Conservation (phyloP, 306 rosid species). For the Mimosa bimucronata region DNA sequence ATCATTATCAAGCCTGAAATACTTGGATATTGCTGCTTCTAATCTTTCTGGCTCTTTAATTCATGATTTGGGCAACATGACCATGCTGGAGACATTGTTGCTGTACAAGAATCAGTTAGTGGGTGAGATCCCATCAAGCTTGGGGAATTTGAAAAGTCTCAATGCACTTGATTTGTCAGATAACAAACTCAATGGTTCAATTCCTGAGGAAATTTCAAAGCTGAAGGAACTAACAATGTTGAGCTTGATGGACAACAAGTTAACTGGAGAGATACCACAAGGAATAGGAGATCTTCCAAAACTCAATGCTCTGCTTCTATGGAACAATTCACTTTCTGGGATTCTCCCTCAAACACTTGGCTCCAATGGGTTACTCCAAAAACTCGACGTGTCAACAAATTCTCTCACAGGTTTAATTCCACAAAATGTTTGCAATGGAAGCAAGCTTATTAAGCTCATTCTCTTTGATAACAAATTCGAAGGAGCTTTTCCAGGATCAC, state of each 20-base stretch:
- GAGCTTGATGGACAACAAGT: conserved; percentile 63
- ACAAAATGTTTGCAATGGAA: conserved; percentile 60
- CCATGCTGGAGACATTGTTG: conserved; percentile 60
- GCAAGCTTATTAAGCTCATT: conserved; percentile 61
- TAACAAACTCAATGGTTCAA: conserved; percentile 70
- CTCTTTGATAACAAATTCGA: conserved; percentile 63
- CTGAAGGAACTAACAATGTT: conserved; percentile 48
- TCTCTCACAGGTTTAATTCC: conserved; percentile 77
- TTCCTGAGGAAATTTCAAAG: conserved; percentile 53
- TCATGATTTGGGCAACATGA: conserved; percentile 68
- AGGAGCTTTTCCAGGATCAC: conserved; percentile 48
- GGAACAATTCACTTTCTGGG: conserved; percentile 83
- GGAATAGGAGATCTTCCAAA: conserved; percentile 69
- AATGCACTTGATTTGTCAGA: conserved; percentile 75
- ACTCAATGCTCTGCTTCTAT: conserved; percentile 54
- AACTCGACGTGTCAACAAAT: conserved; percentile 77
- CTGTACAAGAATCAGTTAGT: conserved; percentile 64
- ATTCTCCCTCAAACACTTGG: conserved; percentile 74
- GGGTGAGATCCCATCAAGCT: conserved; percentile 68
- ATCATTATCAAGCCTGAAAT: conserved; percentile 57
- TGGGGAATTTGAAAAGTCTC: conserved; percentile 57
- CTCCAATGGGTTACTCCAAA: conserved; percentile 48
- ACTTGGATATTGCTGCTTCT: conserved; percentile 67
- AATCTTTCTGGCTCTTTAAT: conserved; percentile 63
- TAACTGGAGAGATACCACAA: conserved; percentile 72